phyloP scores from a whole-genome alignment of 768 basidiomycete species.

The Pulveroboletus sp. region DNA sequence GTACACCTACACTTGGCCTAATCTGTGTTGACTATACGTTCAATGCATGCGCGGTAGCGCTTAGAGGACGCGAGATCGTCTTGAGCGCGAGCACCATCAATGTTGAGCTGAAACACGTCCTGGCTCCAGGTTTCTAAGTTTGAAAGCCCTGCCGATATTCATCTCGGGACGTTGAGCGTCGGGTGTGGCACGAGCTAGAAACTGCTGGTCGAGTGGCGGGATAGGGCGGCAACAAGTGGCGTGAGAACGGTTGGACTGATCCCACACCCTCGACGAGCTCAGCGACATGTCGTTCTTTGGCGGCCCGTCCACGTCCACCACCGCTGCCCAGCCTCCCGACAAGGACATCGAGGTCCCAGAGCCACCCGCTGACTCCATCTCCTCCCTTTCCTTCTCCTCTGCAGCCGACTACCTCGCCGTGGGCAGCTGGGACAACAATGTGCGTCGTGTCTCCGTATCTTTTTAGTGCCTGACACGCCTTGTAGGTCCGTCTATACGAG shows the following conservation, averaged over 20 bases:
- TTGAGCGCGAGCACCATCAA: no score
- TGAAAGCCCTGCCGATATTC: no score
- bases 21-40: conserved; percentile 13
- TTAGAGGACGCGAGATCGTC: no score
- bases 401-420: conserved; percentile 88
- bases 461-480: conserved; percentile 7
- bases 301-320: conserved; percentile 27
- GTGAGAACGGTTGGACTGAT: conserved; percentile 13
- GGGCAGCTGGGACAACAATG: conserved; percentile 92
- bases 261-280: neutral
- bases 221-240: no score
- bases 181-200: no score
- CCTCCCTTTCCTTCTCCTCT: conserved; percentile 77
- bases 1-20: conserved; percentile 18
- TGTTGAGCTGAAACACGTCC: no score
- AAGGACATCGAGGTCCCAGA: conserved; percentile 81
- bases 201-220: no score
- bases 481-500: conserved; percentile 88
- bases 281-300: conserved; percentile 43
- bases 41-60: neutral
- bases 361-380: conserved; percentile 84
- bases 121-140: no score
- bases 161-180: no score
- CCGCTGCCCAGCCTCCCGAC: conserved; percentile 44
- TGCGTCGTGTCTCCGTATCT: conserved; percentile 25